Conservation (phyloP, 2,329 filamentous ascomycete species). For the Calonectria pseudoreteaudii region DNA sequence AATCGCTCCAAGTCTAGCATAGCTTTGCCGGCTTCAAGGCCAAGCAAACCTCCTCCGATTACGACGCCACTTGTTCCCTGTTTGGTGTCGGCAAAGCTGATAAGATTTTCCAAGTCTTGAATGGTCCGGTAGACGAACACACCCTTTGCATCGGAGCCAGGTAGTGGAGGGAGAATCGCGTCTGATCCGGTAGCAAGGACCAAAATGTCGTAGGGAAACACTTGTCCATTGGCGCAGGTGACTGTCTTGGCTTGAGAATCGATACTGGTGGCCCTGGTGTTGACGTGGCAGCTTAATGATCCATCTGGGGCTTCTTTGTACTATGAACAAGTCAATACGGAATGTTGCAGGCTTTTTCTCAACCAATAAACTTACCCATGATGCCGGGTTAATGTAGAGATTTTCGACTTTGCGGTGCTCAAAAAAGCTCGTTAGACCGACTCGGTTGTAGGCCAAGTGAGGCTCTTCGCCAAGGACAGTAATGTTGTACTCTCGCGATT, state of each 20-base stretch:
- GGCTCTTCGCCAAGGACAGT: conserved; percentile 89
- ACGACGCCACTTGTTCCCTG: conserved; percentile 79
- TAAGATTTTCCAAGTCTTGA: conserved; percentile 81
- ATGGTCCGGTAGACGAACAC: conserved; percentile 93
- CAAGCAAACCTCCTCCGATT: conserved; percentile 86
- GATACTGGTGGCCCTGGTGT: conserved; percentile 76
- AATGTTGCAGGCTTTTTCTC: neutral
- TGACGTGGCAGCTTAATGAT: conserved; percentile 79
- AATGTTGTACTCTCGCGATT: conserved; percentile 80
- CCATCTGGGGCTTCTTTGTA: conserved; percentile 75
- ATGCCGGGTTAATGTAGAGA: conserved; percentile 85
- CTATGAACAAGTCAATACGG: conserved; percentile 52
- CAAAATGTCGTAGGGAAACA: conserved; percentile 81
- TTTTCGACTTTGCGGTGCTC: conserved; percentile 87
- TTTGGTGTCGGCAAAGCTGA: conserved; percentile 75
- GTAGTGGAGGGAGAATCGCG: conserved; percentile 78
- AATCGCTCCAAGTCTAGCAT: conserved; percentile 88
- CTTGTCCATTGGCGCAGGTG: conserved; percentile 75
- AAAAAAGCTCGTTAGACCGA: conserved; percentile 90
- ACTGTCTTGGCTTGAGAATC: conserved; percentile 73
- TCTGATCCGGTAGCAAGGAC: conserved; percentile 90
- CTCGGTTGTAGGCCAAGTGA: conserved; percentile 90
- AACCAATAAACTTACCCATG: conserved; percentile 71
- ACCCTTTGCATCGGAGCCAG: conserved; percentile 82
- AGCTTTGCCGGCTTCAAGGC: conserved; percentile 89